Evolutionary conservation across 352 stramenopile species (phyloP), one percentile per base, ranked within the genome.

Genomic region (Phytophthora hibernalis): DNA sequence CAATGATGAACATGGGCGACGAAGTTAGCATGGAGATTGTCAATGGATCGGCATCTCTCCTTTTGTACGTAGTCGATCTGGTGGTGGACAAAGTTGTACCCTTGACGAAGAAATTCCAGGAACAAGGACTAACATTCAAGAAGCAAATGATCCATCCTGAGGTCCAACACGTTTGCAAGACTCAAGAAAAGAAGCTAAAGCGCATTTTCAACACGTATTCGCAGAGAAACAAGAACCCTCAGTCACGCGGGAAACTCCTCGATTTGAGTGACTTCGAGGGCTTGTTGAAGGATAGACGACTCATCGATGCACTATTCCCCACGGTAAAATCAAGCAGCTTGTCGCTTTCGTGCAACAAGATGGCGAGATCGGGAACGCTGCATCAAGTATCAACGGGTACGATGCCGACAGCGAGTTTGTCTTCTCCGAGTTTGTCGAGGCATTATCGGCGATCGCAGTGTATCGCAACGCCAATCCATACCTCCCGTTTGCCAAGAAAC

Each of bases 401-500:
- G 82, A 92, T 45, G 71, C 65, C 1, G 85, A 93, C 37, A 86
- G 72, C 6, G 86, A 95, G 55, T 89, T 95, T 62, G 83, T 93
- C 4, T 95, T 91, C 50, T 79, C 83, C 12, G 86, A 93, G 45
- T 95, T 92, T 30, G 74, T 92, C 22, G 85, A 95, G 65, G 84
- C 84, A 5, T 54, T 93, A 26, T 73, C 83, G 11, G 85, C 84
- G 1, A 91, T 93, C 26, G 82, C 83, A 1, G 83, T 92, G 11
- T 92, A 82, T 28, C 80, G 84, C 3, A 93, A 95, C 49, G 83
- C 83, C 9, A 95, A 95, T 45, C 86, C 86, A 5, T 95, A 95
- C 18, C 33, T 92, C 0, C 79, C 84, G 0, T 80, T 95, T 16
- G 66, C 87, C 5, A 91, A 92, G 58, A 92, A 92, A 18, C 67